Evolutionary conservation across 768 basidiomycete species (phyloP).

Genomic region (Tubosaeta brunneosetosa): DNA sequence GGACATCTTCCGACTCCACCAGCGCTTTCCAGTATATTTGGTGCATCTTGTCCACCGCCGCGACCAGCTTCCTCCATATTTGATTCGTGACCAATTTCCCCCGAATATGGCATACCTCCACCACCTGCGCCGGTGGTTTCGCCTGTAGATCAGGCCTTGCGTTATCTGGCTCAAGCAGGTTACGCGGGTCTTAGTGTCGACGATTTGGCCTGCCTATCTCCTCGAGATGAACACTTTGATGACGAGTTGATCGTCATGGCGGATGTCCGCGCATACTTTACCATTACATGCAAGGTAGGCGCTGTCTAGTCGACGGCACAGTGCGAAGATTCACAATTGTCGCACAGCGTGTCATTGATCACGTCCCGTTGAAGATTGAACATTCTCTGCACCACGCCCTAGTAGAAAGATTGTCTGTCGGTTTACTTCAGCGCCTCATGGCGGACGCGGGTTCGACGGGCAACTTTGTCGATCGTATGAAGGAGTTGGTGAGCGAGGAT

Average conservation of each 20-base stretch:
- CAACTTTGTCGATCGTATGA: slow-evolving; percentile 31
- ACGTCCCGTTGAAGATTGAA: slow-evolving; percentile 48
- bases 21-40: too few species aligned
- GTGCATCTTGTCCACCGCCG: too few species aligned
- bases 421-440: slow-evolving; percentile 34
- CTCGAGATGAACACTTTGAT: slow-evolving; percentile 25
- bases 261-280: slow-evolving; percentile 52
- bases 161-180: slow-evolving; percentile 28
- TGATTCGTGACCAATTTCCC: too few species aligned
- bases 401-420: slow-evolving; percentile 30
- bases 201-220: slow-evolving; percentile 27
- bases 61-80: too few species aligned
- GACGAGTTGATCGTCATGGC: slow-evolving; percentile 52
- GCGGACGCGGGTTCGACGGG: slow-evolving; percentile 9
- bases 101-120: too few species aligned
- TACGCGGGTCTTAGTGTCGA: slow-evolving; percentile 15
- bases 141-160: slow-evolving; percentile 16
- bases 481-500: slow-evolving; percentile 44
- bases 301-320: not conserved
- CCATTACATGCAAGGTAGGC: slow-evolving; percentile 49
- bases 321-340: not conserved
- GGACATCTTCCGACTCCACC: too few species aligned
- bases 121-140: too few species aligned
- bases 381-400: slow-evolving; percentile 42
- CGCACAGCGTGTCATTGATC: slow-evolving; percentile 50